Conservation (phyloP, 2,329 filamentous ascomycete genomes). For the Penicillium paneum region DNA sequence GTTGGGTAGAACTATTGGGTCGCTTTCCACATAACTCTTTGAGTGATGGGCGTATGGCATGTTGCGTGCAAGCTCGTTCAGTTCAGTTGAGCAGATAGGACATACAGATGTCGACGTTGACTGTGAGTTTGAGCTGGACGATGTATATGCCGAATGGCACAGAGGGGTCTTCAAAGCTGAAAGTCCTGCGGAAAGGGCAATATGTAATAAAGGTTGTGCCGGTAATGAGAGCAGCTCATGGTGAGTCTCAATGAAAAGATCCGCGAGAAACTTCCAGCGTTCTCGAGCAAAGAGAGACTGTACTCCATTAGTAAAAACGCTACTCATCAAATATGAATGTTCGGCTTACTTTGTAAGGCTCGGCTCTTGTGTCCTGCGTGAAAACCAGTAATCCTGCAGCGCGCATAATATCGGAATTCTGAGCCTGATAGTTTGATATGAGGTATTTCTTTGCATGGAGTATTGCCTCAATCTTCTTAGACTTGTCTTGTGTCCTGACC, state of each 20-base stretch:
- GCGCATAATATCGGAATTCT: constrained; percentile 65
- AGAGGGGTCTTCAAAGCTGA: constrained; percentile 94
- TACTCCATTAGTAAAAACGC: constrained; percentile 1
- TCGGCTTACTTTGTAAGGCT: constrained; percentile 57
- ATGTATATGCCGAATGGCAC: constrained; percentile 69
- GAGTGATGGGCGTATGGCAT: constrained; percentile 95
- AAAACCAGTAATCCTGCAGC: constrained; percentile 81
- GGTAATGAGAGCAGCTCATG: constrained; percentile 82
- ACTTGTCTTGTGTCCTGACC: constrained; percentile 62
- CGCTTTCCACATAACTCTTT: constrained; percentile 86
- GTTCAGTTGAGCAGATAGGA: constrained; percentile 91
- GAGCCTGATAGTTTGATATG: constrained; percentile 64
- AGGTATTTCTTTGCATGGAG: constrained; percentile 80
- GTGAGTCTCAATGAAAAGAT: constrained; percentile 80
- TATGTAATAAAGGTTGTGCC: constrained; percentile 77
- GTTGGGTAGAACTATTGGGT: constrained; percentile 83
- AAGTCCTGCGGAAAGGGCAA: constrained; percentile 84
- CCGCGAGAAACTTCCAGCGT: constrained; percentile 73
- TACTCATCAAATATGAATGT: not conserved
- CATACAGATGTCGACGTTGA: constrained; percentile 72
- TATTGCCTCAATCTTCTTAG: constrained; percentile 72
- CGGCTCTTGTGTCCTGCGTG: constrained; percentile 57
- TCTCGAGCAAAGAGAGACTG: constrained; percentile 68
- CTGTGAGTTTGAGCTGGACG: constrained; percentile 52
- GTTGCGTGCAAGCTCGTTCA: constrained; percentile 83